phyloP scores from a whole-genome alignment of 2,329 filamentous ascomycete species.

The Zymoseptoria passerinii region DNA sequence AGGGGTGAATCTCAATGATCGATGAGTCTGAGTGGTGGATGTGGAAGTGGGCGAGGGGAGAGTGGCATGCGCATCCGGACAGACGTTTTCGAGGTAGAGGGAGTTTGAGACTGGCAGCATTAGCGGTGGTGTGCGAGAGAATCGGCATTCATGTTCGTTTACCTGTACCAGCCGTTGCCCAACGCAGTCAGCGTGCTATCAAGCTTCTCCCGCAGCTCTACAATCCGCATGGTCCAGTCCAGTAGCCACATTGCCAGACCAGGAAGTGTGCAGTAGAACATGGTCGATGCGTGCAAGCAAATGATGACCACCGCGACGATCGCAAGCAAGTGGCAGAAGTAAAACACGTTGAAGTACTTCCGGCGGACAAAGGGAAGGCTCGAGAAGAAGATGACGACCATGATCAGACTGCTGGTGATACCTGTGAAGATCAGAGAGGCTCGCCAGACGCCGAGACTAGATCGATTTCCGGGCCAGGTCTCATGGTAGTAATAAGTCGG shows the following conservation, averaged over 20 bases:
- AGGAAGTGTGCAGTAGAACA: conserved; percentile 15
- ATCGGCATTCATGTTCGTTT: not conserved
- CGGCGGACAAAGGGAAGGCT: conserved; percentile 8
- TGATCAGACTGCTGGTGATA: conserved; percentile 9
- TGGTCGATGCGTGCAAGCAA: conserved; percentile 13
- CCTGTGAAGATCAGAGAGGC: conserved; percentile 14
- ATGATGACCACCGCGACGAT: conserved; percentile 10
- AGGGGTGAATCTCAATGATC: conserved; percentile 7
- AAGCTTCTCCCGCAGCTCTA: conserved; percentile 6
- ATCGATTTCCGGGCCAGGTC: conserved; percentile 11
- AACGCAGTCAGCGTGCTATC: conserved; percentile 3
- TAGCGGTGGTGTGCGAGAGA: not conserved
- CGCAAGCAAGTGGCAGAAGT: conserved; percentile 12
- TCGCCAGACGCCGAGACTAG: conserved; percentile 9
- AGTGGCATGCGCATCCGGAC: conserved; percentile 8
- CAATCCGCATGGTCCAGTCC: conserved; percentile 10
- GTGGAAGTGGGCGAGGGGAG: conserved; percentile 10
- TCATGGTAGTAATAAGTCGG: conserved; percentile 12
- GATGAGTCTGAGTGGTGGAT: conserved; percentile 9
- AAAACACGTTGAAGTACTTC: conserved; percentile 15
- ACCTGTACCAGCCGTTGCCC: conserved; percentile 11
- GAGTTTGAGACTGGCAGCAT: conserved; percentile 4
- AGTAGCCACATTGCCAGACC: conserved; percentile 12
- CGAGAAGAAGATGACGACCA: conserved; percentile 10
- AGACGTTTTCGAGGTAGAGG: conserved; percentile 9